phyloP scores from a whole-genome alignment of 345 rosid species.

The Leavenworthia alabamica region DNA sequence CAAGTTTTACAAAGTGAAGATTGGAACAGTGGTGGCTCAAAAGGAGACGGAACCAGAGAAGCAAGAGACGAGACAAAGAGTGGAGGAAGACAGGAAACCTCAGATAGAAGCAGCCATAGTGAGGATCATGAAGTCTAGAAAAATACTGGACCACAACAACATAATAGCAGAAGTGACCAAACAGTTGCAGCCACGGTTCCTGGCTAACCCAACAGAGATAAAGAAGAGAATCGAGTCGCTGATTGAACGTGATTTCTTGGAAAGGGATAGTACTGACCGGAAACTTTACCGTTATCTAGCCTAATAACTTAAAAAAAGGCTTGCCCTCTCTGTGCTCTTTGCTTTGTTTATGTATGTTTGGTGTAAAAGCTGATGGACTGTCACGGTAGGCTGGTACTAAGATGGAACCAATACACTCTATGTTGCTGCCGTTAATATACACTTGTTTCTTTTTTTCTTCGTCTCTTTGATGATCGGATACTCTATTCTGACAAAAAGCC shows the following conservation, averaged over 20 bases:
- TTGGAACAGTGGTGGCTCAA: conserved; percentile 96
- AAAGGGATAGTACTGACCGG: conserved; percentile 80
- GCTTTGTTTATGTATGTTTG: conserved; percentile 18
- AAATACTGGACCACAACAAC: conserved; percentile 90
- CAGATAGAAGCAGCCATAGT: conserved; percentile 98
- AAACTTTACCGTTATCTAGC: conserved; percentile 92
- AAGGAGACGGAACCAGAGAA: conserved; percentile 98
- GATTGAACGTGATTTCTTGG: conserved; percentile 94
- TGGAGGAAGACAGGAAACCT: conserved; percentile 97
- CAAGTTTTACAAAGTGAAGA: conserved; percentile 95
- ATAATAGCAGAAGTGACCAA: conserved; percentile 86
- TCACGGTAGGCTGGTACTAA: conserved; percentile 10
- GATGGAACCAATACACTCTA: not conserved
- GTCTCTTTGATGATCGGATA: not conserved
- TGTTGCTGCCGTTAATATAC: conserved; percentile 7
- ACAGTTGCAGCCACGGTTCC: conserved; percentile 92
- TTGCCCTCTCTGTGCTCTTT: not conserved
- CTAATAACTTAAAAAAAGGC: conserved; percentile 24
- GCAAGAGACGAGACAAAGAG: conserved; percentile 96
- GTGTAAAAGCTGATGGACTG: conserved; percentile 15
- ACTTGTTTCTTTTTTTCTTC: conserved; percentile 12
- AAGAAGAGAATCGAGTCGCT: conserved; percentile 97
- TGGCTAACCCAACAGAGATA: conserved; percentile 91
- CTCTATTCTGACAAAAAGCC: not conserved
- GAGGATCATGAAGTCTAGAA: conserved; percentile 97